Conservation (phyloP, 345 rosid genomes). For the Cardamine chenopodiifolia region DNA sequence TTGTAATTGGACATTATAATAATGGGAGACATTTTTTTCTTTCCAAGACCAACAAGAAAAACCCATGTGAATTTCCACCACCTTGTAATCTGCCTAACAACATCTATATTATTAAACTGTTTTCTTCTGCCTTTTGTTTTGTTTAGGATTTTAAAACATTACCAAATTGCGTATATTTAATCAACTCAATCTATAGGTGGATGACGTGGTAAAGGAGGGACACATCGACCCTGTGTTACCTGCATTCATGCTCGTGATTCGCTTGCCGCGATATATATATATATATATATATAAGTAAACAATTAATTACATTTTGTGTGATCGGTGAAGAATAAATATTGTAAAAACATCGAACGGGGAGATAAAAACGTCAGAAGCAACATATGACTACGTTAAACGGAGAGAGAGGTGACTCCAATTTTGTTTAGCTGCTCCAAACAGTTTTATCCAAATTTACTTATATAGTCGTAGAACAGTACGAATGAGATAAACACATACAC, state of each 20-base stretch:
- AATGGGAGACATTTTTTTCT: slow-evolving; percentile 33
- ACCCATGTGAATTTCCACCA: slow-evolving; percentile 37
- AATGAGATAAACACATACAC: background rate
- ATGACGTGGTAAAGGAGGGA: background rate
- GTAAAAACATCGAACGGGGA: background rate
- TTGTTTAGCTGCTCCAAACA: background rate
- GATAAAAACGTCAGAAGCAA: no score
- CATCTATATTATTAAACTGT: background rate
- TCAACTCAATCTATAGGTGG: background rate
- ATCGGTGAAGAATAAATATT: background rate
- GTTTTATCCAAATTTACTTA: no score
- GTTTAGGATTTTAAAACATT: background rate
- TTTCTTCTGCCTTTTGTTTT: background rate
- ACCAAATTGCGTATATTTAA: slow-evolving; percentile 11
- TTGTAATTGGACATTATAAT: slow-evolving; percentile 6
- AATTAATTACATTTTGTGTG: background rate
- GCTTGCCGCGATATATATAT: no score
- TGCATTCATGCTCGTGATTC: slow-evolving; percentile 26
- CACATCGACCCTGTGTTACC: slow-evolving; percentile 37
- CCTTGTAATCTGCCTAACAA: slow-evolving; percentile 13
- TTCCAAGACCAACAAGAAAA: slow-evolving; percentile 29
- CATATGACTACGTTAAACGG: background rate
- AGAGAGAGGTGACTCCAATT: background rate
- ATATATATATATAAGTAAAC: no score
- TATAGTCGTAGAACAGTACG: background rate